Evolutionary conservation across 352 stramenopile genomes (phyloP).

Genomic region (Globisporangium perplexum): DNA sequence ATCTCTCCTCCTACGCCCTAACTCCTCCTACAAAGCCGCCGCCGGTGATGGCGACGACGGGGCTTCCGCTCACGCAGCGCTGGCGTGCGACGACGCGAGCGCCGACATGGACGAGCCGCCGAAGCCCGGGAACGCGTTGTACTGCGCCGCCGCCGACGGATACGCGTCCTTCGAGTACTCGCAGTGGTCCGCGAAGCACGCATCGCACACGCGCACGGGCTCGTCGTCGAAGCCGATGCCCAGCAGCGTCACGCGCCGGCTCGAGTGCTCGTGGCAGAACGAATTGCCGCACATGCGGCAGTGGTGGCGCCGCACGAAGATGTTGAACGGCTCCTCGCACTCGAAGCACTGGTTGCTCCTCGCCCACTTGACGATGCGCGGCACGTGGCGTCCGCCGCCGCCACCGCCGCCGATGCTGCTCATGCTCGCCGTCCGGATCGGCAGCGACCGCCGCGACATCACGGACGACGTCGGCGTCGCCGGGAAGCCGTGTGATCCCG

Average conservation of each 20-base stretch:
- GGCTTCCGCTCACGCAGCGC: constrained; percentile 5
- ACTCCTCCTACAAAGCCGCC: no score
- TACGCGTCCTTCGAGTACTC: constrained; percentile 25
- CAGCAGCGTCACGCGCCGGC: constrained; percentile 58
- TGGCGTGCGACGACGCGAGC: constrained; percentile 11
- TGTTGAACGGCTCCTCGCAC: constrained; percentile 76
- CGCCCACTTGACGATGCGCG: constrained; percentile 77
- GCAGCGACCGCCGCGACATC: constrained; percentile 4
- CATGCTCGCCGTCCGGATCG: constrained; percentile 7
- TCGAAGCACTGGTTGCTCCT: constrained; percentile 80
- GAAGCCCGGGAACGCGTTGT: constrained; percentile 8
- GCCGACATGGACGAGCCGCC: constrained; percentile 7
- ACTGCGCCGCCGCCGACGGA: constrained; percentile 4
- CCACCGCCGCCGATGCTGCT: constrained; percentile 9
- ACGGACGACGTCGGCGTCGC: constrained; percentile 9
- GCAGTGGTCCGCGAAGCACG: constrained; percentile 80
- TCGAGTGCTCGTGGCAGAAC: constrained; percentile 86
- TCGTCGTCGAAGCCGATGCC: constrained; percentile 81
- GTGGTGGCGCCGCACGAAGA: constrained; percentile 81
- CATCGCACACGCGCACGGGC: constrained; percentile 80
- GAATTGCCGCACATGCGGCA: constrained; percentile 86
- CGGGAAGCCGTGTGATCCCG: constrained; percentile 20
- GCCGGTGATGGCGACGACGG: no score
- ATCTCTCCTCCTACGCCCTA: background rate
- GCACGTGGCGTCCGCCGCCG: constrained; percentile 20